Conservation (phyloP, 2,329 filamentous ascomycete genomes). For the Neonectria neomacrospora region DNA sequence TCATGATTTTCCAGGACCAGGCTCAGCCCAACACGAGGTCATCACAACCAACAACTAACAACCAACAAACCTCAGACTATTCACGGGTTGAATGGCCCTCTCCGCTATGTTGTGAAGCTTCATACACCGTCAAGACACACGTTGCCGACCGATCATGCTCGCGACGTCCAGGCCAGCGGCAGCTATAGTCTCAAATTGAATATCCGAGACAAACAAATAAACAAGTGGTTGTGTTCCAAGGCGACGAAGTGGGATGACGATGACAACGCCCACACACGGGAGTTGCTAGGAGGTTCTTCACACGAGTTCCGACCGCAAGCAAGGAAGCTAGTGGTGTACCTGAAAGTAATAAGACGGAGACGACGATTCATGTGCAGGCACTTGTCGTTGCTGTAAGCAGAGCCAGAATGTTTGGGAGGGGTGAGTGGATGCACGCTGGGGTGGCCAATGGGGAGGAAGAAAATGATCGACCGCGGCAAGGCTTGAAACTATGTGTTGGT, state of each 20-base stretch:
- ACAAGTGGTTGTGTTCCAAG: background rate
- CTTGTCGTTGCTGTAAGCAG: background rate
- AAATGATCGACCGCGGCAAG: background rate
- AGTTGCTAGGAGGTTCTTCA: background rate
- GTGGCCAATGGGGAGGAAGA: background rate
- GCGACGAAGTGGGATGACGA: background rate
- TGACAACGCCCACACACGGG: background rate
- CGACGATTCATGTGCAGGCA: slow-evolving; percentile 1
- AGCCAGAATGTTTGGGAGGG: background rate
- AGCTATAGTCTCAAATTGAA: too few relatives aligned
- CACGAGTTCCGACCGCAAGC: background rate
- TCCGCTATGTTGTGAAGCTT: background rate
- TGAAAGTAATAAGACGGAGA: background rate
- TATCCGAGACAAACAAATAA: background rate
- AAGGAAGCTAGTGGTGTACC: background rate
- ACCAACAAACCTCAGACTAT: background rate
- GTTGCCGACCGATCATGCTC: background rate
- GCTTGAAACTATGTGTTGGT: background rate
- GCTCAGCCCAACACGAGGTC: slow-evolving; percentile 1
- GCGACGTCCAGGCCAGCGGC: background rate
- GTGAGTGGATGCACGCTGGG: background rate
- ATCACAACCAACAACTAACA: too few relatives aligned
- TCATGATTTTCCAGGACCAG: slow-evolving; percentile 4
- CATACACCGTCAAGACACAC: background rate
- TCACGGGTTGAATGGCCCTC: background rate